Base-by-base conservation (phyloP, 1,284 basidiomycete genomes). In the Neonothopanus nambi region DNA sequence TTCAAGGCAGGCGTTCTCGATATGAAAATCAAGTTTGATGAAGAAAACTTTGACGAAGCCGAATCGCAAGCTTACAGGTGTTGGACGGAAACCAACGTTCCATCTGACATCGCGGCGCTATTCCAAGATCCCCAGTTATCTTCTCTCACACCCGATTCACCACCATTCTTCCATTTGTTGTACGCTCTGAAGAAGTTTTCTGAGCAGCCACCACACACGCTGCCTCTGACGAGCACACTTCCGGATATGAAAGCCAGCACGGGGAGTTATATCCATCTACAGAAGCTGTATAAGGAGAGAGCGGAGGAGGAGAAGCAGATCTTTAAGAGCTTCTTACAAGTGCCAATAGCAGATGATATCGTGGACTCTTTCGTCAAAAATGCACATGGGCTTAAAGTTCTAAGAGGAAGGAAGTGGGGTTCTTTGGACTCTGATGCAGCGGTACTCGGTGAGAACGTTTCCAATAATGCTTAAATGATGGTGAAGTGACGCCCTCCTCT, bases 161-260 rank as follows among this genome's bases (percentile, higher is more conserved):
- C 84, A 6, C 83, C 87, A 8, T 98, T 98, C 71, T 94, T 90
- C 75, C 83, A 94, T 57, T 84, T 98, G 24, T 79, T 98, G n/a
- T 76, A 82, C 17, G 87, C 95, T 0, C 79, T 99, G 28, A 76
- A 81, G 33, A 70, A 79, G 55, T 84, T 87, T 67, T 73, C 79
- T 36, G 70, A 69, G 30, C 76, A 75, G 51, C 74, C 74, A 59
- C 70, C 76, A n/a, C 64, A 77, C 56, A 74, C 72, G 0, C 70
- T 81, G 12, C 81, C 81, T 2, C 63, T 82, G 20, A 79, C 84
- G 9, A 76, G 77, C 55, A 81, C 91, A 0, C 75, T 99, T 1
- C 96, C 96, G 0, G 96, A 99, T 71, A 98, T 99, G 92, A 96
- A 97, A 68, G 87, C 95, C 3, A 89, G 89, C 60, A 97, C 95